Evolutionary conservation across 1,284 basidiomycete genomes (phyloP).

Genomic region (Porodaedalea pini): DNA sequence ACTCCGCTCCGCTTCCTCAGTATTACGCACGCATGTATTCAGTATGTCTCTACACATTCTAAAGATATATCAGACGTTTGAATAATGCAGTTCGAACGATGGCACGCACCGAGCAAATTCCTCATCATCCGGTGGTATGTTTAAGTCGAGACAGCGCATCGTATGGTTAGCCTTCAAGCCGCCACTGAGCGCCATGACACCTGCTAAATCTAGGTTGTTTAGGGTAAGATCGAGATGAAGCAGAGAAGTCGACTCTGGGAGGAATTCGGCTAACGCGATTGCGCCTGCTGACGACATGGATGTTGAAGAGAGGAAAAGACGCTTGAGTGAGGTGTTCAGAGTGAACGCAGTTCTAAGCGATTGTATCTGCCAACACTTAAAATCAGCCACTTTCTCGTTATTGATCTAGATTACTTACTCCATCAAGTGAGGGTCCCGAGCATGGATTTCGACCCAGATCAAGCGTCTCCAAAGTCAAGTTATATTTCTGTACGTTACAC

Average conservation of each 20-base stretch:
- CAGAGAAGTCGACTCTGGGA: constrained; percentile 84
- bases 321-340: constrained; percentile 87
- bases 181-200: constrained; percentile 87
- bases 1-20: constrained; percentile 69
- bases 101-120: constrained; percentile 73
- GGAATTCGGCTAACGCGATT: constrained; percentile 93
- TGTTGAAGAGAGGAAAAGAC: constrained; percentile 88
- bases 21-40: constrained; percentile 86
- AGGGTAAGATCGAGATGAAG: constrained; percentile 86
- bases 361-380: constrained; percentile 56
- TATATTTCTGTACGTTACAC: constrained; percentile 73
- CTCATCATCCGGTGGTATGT: constrained; percentile 86
- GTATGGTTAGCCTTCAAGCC: constrained; percentile 80
- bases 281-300: constrained; percentile 81
- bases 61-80: not conserved
- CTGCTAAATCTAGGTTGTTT: constrained; percentile 83
- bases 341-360: constrained; percentile 90
- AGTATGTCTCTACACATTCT: constrained; percentile 77
- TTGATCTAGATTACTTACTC: constrained; percentile 49
- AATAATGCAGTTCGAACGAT: not conserved
- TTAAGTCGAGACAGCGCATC: constrained; percentile 90
- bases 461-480: constrained; percentile 88
- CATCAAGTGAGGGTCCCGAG: constrained; percentile 81
- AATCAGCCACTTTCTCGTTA: not conserved
- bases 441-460: constrained; percentile 94